A percentile compares a stretch with the other conserved stretches of the same genome.
These are phyloP conservation scores for Craspedostauros australis DNA, from an alignment of 108 stramenopile genomes.

Conservation along the genomic window DNA sequence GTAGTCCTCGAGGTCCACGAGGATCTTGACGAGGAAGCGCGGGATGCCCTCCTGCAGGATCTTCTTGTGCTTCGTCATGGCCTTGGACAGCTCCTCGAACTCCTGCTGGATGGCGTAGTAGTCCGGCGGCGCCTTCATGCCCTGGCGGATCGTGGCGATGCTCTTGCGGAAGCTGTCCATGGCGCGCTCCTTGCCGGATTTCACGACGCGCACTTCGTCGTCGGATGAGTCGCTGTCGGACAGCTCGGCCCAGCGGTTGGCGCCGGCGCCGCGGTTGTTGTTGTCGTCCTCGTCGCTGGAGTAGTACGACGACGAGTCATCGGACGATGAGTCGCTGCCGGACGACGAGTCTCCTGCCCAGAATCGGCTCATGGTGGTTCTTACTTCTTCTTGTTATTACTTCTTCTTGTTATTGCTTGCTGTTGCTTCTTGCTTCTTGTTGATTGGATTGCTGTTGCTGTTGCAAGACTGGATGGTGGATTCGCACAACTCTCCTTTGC, in stretches of 20 bases:
- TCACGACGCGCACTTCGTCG: constrained; percentile 94
- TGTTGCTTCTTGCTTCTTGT: not conserved
- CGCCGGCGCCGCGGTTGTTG: constrained; percentile 11
- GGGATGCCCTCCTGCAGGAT: constrained; percentile 79
- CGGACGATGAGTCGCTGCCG: constrained; percentile 24
- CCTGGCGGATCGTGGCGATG: constrained; percentile 68
- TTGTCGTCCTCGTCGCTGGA: constrained; percentile 20
- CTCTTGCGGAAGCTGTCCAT: constrained; percentile 79
- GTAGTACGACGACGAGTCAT: constrained; percentile 13
- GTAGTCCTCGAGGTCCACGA: constrained; percentile 88
- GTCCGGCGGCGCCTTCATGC: constrained; percentile 77
- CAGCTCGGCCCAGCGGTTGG: constrained; percentile 43
- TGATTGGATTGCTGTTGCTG: not conserved
- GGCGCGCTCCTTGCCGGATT: constrained; percentile 87
- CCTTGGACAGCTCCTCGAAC: constrained; percentile 85
- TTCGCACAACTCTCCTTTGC: no score
- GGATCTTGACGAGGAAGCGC: constrained; percentile 69
- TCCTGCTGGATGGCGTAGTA: constrained; percentile 64
- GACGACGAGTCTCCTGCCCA: constrained; percentile 48
- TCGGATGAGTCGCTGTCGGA: constrained; percentile 62
- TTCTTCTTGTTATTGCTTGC: not conserved
- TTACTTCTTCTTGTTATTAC: not conserved
- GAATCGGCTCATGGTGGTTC: constrained; percentile 51
- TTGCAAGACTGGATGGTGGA: no score
- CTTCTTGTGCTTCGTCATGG: constrained; percentile 83